Conservation (phyloP, 1,284 basidiomycete genomes). For the Tilletia setariae region DNA sequence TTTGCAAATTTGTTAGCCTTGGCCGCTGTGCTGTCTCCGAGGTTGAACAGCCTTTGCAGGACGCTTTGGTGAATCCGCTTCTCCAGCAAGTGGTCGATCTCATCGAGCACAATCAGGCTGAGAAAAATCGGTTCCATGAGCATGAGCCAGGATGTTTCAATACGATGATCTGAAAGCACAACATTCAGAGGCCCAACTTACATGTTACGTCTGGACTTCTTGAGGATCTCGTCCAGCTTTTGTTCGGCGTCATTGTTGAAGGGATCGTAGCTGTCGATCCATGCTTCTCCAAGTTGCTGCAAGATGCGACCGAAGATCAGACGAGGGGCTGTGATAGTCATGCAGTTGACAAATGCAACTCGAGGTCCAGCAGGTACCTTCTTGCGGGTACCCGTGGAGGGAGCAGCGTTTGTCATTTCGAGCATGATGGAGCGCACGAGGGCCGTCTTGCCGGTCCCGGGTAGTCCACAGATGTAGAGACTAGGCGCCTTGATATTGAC, state of each 20-base stretch:
- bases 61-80: conserved; percentile 48
- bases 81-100: conserved; percentile 56
- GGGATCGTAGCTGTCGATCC: conserved; percentile 24
- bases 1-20: conserved; percentile 15
- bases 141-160: too few species aligned
- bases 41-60: conserved; percentile 54
- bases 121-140: neutral
- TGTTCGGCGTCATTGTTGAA: conserved; percentile 18
- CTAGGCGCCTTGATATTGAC: conserved; percentile 19
- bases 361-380: conserved; percentile 20
- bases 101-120: conserved; percentile 55
- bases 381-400: too few species aligned
- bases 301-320: conserved; percentile 42
- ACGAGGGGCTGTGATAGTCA: conserved; percentile 51
- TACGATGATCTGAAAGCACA: neutral
- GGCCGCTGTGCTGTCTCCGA: conserved; percentile 19
- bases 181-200: neutral
- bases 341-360: conserved; percentile 56
- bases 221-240: conserved; percentile 24
- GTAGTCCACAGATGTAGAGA: conserved; percentile 57
- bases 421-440: conserved; percentile 53
- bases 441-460: conserved; percentile 58
- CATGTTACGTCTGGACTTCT: neutral
- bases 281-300: conserved; percentile 30
- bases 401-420: conserved; percentile 25